Evolutionary conservation across 2,329 filamentous ascomycete genomes (phyloP).

Genomic region (Fusarium sp.): DNA sequence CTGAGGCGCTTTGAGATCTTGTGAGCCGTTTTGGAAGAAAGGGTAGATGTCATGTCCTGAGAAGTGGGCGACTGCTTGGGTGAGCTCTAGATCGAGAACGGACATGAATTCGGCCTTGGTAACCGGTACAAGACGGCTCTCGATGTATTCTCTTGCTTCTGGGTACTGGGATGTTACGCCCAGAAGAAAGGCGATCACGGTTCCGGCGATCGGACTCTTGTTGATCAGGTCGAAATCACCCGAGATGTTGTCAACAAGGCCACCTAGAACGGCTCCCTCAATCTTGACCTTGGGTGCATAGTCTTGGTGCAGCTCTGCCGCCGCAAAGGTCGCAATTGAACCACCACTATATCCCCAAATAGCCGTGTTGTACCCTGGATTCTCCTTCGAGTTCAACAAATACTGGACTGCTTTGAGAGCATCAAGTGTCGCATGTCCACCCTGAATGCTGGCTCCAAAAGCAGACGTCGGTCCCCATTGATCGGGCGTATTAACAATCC

Average conservation of each 20-base stretch:
- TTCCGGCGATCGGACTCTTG: conserved; percentile 25
- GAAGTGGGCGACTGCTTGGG: conserved; percentile 35
- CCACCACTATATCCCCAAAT: conserved; percentile 44
- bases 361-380: background rate
- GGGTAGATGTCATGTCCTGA: conserved; percentile 43
- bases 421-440: conserved; percentile 57
- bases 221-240: conserved; percentile 24
- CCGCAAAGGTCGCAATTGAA: conserved; percentile 30
- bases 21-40: conserved; percentile 46
- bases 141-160: conserved; percentile 23
- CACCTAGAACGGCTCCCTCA: conserved; percentile 27
- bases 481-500: conserved; percentile 53
- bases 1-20: conserved; percentile 43
- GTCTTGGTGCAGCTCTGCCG: conserved; percentile 26
- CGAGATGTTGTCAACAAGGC: conserved; percentile 36
- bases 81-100: background rate
- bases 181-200: conserved; percentile 27
- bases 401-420: conserved; percentile 54
- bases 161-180: conserved; percentile 37
- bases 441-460: conserved; percentile 55
- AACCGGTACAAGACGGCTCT: conserved; percentile 6
- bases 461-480: conserved; percentile 57
- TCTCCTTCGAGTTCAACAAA: background rate
- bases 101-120: conserved; percentile 34
- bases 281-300: conserved; percentile 35